Evolutionary conservation across 2,329 filamentous ascomycete species (phyloP).

Genomic region (Akanthomyces dipterigenus): DNA sequence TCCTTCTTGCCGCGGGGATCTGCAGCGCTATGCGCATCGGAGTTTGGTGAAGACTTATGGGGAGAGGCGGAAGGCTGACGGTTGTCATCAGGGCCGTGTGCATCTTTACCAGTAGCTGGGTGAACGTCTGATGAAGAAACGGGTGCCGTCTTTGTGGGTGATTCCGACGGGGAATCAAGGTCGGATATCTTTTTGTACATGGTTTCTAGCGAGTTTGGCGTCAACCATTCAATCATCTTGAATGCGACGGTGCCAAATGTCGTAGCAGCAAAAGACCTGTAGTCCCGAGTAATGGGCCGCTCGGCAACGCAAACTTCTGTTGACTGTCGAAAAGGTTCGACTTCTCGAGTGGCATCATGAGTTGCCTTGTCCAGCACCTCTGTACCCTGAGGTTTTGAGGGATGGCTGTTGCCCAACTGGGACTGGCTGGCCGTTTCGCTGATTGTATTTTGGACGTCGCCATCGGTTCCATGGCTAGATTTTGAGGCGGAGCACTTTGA

Average conservation of each 20-base stretch:
- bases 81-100: not conserved
- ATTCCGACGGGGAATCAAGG: not conserved
- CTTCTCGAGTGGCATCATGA: not conserved
- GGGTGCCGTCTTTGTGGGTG: not conserved
- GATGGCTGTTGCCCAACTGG: not conserved
- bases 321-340: not conserved
- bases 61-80: not conserved
- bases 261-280: conserved; percentile 55
- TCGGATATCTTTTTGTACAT: conserved; percentile 33
- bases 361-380: not conserved
- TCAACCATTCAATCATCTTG: conserved; percentile 66
- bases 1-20: conserved; percentile 3
- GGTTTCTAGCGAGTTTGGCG: conserved; percentile 46
- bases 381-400: not conserved
- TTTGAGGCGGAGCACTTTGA: conserved; percentile 13
- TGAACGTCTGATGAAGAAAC: not conserved
- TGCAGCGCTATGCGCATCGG: not conserved
- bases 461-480: conserved; percentile 34
- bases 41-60: not conserved
- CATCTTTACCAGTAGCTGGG: not conserved
- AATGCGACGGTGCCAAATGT: conserved; percentile 60
- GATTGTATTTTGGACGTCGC: conserved; percentile 8
- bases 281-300: conserved; percentile 44
- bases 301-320: conserved; percentile 36
- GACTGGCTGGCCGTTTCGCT: not conserved